phyloP scores from a whole-genome alignment of 1,139 yeast genomes.

The Geotrichum carabidarum region DNA sequence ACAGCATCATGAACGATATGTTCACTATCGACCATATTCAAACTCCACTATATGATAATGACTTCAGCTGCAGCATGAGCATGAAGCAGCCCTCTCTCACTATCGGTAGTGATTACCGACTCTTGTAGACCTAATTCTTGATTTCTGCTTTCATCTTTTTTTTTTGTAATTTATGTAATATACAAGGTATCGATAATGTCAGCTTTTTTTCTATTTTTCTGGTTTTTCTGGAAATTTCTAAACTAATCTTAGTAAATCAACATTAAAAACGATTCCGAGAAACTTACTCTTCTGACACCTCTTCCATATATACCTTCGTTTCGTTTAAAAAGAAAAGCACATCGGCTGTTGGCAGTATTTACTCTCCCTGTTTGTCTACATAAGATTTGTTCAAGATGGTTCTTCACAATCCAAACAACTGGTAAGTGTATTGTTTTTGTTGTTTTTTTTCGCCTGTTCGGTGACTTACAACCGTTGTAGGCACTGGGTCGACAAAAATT shows the following conservation, averaged over 20 bases:
- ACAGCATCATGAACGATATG: neutral
- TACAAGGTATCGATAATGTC: no score
- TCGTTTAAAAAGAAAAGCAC: neutral
- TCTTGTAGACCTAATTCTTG: neutral
- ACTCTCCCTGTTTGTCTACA: neutral
- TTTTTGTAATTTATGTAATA: no score
- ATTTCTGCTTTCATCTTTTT: neutral
- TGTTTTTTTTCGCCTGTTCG: neutral
- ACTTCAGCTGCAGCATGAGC: neutral
- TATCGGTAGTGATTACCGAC: neutral
- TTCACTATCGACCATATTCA: neutral
- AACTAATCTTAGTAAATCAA: neutral
- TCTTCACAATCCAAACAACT: conserved; percentile 68
- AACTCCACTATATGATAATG: neutral
- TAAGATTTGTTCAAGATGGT: conserved; percentile 44
- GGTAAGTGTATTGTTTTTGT: conserved; percentile 33
- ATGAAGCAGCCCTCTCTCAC: neutral
- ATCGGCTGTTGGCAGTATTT: no score
- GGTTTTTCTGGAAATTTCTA: conserved; percentile 8
- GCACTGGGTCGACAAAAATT: conserved; percentile 99
- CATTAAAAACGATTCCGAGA: neutral
- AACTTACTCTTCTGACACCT: no score
- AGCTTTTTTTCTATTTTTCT: no score
- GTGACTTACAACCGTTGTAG: conserved; percentile 20
- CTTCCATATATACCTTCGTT: neutral